phyloP scores from a whole-genome alignment of 108 stramenopile species.

The Nitzschia palea region DNA sequence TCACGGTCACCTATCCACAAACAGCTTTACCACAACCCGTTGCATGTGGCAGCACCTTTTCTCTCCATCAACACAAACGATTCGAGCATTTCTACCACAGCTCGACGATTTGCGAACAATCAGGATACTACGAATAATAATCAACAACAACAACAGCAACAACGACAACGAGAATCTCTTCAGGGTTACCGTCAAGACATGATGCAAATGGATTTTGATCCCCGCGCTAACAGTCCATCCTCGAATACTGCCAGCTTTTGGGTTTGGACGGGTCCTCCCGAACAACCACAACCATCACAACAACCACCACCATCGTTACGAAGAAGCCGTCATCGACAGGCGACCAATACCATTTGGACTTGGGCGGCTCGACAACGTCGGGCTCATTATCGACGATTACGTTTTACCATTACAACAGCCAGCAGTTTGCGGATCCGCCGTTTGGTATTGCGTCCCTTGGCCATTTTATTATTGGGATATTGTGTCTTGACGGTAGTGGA shows the following conservation, averaged over 20 bases:
- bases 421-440: constrained; percentile 9
- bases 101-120: too few species aligned
- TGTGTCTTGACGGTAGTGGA: neutral
- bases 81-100: too few species aligned
- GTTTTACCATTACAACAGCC: neutral
- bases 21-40: too few species aligned
- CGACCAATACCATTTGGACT: too few species aligned
- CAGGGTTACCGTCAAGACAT: neutral
- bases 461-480: constrained; percentile 9
- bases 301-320: neutral
- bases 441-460: constrained; percentile 14
- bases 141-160: constrained; percentile 11
- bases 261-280: neutral
- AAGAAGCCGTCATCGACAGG: too few species aligned
- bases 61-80: too few species aligned
- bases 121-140: too few species aligned
- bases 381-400: too few species aligned
- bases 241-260: neutral
- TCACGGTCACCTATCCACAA: too few species aligned
- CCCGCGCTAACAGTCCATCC: neutral
- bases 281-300: neutral
- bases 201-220: neutral
- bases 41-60: too few species aligned
- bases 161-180: constrained; percentile 4
- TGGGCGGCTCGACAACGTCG: too few species aligned